These are phyloP conservation scores for Endocarpon pusillum DNA, from an alignment of 495 filamentous ascomycete species.

Conservation along the genomic window DNA sequence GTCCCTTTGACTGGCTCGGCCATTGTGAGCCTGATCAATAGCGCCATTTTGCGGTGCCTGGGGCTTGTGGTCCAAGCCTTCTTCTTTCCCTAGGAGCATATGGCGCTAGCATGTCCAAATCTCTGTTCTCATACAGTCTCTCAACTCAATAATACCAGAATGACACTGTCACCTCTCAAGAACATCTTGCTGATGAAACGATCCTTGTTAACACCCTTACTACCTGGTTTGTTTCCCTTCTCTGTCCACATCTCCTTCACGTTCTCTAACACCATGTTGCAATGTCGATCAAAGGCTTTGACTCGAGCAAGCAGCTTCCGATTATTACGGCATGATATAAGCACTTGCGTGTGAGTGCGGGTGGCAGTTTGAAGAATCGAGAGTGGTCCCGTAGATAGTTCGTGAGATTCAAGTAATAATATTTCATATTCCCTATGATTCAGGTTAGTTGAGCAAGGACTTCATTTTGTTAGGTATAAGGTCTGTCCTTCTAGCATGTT, in stretches of 20 bases:
- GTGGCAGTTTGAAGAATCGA: conserved; percentile 90
- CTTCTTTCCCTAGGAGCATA: too few relatives aligned
- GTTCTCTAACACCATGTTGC: conserved; percentile 96
- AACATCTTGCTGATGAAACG: conserved; percentile 99
- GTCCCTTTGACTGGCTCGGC: too few relatives aligned
- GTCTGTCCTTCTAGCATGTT: too few relatives aligned
- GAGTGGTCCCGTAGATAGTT: conserved; percentile 71
- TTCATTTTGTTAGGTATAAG: too few relatives aligned
- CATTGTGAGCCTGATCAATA: too few relatives aligned
- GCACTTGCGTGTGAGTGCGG: conserved; percentile 69
- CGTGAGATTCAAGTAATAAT: conserved; percentile 71
- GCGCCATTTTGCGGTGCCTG: too few relatives aligned
- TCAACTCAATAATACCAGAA: conserved; percentile 79
- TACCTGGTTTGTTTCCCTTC: conserved; percentile 75
- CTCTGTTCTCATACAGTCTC: too few relatives aligned
- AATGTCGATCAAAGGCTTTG: conserved; percentile 85
- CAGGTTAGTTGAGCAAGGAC: too few relatives aligned
- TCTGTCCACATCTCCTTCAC: conserved; percentile 99
- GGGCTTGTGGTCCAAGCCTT: too few relatives aligned
- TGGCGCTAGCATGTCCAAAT: too few relatives aligned
- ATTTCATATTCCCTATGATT: conserved; percentile 71
- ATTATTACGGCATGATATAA: conserved; percentile 83
- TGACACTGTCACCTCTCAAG: conserved; percentile 82
- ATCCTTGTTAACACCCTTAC: conserved; percentile 90
- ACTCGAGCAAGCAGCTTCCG: conserved; percentile 66